These are phyloP conservation scores for Rhazya stricta DNA, from an alignment of 257 asterid genomes.

Conservation along the genomic window DNA sequence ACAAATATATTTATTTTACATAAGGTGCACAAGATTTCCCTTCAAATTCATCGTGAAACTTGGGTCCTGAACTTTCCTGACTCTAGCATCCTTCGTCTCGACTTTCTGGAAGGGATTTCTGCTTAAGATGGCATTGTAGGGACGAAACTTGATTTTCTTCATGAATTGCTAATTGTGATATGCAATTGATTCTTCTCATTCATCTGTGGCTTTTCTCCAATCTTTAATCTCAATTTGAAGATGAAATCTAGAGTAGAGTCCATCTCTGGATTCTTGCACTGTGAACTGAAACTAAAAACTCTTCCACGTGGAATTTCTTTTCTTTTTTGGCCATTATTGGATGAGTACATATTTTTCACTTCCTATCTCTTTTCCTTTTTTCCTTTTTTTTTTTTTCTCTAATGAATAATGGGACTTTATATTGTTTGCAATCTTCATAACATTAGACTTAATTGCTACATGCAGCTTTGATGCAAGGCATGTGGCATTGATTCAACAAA, in stretches of 20 bases:
- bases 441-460: conserved; percentile 17
- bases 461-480: conserved; percentile 45
- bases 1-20: not conserved
- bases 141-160: too few species aligned
- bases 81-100: not conserved
- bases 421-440: conserved; percentile 1
- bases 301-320: not conserved
- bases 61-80: not conserved
- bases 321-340: not conserved
- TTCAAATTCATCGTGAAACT: not conserved
- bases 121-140: too few species aligned
- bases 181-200: too few species aligned
- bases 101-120: too few species aligned
- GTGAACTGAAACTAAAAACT: not conserved
- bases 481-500: conserved; percentile 24
- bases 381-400: not conserved
- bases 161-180: too few species aligned
- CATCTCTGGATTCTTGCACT: not conserved
- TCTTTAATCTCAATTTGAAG: not conserved
- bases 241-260: not conserved
- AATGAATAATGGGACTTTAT: not conserved
- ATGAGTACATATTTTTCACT: not conserved
- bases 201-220: not conserved
- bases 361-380: not conserved
- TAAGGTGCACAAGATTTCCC: not conserved